Percentiles rank a stretch among this genome's conserved stretches.
phyloP scores from a whole-genome alignment of 768 basidiomycete species.

The Lentinula guzmanii region DNA sequence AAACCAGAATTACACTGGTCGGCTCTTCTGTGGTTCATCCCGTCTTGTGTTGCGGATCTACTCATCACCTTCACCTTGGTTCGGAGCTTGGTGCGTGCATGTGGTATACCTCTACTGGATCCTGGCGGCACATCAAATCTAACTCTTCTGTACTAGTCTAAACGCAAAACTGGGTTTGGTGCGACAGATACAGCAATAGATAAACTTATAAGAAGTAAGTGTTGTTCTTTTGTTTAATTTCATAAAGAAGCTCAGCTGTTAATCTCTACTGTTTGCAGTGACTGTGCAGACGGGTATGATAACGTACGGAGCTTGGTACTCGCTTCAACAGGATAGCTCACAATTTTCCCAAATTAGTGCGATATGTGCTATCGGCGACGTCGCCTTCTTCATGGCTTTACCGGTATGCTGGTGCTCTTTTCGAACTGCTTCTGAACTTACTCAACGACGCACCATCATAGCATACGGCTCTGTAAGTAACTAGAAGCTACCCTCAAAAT shows the following conservation, averaged over 20 bases:
- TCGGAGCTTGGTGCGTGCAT: conserved; percentile 2
- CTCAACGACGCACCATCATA: conserved; percentile 12
- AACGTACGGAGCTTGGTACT: not conserved
- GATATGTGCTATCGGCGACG: conserved; percentile 33
- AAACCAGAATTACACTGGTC: conserved; percentile 7
- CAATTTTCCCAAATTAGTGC: conserved; percentile 16
- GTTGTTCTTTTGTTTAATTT: too few relatives aligned
- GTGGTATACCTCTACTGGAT: not conserved
- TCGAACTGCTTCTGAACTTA: not conserved
- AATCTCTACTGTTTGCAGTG: not conserved
- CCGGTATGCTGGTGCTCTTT: conserved; percentile 18
- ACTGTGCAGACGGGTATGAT: conserved; percentile 6
- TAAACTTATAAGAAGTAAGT: conserved; percentile 6
- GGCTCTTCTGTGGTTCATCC: conserved; percentile 5
- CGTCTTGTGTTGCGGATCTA: conserved; percentile 2
- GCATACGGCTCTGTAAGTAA: conserved; percentile 38
- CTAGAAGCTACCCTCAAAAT: not conserved
- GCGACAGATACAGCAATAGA: conserved; percentile 3
- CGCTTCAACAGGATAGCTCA: not conserved
- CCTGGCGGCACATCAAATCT: not conserved
- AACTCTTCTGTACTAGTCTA: not conserved
- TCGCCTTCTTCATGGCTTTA: conserved; percentile 35
- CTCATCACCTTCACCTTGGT: conserved; percentile 4
- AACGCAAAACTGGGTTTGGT: conserved; percentile 6
- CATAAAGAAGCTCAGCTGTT: not conserved